Base-by-base conservation (phyloP, 2,329 filamentous ascomycete genomes). In the Sporothrix curviconia region DNA sequence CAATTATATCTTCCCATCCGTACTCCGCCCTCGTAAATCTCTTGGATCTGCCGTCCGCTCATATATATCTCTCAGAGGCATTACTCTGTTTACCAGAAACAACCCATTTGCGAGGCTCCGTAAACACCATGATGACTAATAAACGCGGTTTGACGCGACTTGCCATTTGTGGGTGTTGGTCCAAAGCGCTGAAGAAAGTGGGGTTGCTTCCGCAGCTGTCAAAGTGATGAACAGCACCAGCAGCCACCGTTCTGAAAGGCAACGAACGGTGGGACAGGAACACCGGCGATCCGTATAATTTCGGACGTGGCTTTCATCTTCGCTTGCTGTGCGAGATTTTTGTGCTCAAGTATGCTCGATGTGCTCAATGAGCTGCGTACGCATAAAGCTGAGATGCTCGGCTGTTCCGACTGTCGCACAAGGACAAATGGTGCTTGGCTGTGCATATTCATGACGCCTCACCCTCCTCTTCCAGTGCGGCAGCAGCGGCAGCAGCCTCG, bases 401-500 rank as follows among this genome's bases (percentile, higher is more conserved):
- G n/a, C n/a, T n/a, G n/a, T n/a, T n/a, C n/a, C n/a, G n/a, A n/a
- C n/a, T n/a, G n/a, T n/a, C n/a, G n/a, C n/a, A n/a, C n/a, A n/a
- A n/a, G n/a, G n/a, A n/a, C n/a, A n/a, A 37, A 17, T 7, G 7
- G 2, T 25, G 12, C 8, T 24, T 12, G 34, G 14, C 34, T 3
- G 28, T 25, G 34, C 28, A 11, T 8, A 32, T n/a, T 51, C 49
- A 51, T 15, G 49, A 53, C 24, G 53, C 34, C n/a, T 40, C 47
- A 0, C n/a, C 34, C 19, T 34, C 54, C 4, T 56, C 56, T 44
- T 61, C 69, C 14, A 71, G 71, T 42, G 74, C 75, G n/a, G 71
- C 73, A 36, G 30, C 47, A 15, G 47, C 32, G 7, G 76, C 78
- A 57, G 76, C 72, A 3, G 72, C 76, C 4, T 72, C 78, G 39